phyloP scores from a whole-genome alignment of 768 basidiomycete genomes.

The Agrocybe praecox region DNA sequence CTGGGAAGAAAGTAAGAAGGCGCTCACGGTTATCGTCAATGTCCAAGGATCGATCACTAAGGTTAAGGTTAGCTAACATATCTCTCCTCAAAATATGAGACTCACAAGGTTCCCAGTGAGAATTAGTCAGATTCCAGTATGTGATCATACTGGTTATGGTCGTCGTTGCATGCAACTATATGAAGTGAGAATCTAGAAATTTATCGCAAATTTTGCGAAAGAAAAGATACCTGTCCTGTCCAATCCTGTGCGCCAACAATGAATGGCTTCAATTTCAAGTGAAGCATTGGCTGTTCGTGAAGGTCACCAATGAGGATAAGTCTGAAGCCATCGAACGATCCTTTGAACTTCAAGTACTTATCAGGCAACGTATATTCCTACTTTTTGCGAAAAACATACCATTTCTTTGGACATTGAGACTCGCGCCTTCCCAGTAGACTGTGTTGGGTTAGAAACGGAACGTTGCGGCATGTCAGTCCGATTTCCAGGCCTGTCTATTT shows the following conservation, averaged over 20 bases:
- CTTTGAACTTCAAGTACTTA: constrained; percentile 63
- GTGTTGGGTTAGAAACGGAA: constrained; percentile 3
- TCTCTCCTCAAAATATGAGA: background rate
- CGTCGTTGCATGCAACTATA: constrained; percentile 81
- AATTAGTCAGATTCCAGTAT: constrained; percentile 97
- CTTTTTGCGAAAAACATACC: constrained; percentile 41
- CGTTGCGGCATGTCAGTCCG: background rate
- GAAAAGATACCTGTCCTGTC: constrained; percentile 74
- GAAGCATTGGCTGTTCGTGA: constrained; percentile 93
- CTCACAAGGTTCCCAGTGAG: constrained; percentile 94
- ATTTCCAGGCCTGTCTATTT: background rate
- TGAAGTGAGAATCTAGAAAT: background rate
- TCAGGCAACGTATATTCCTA: background rate
- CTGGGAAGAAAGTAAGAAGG: background rate
- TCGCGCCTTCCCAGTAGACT: constrained; percentile 39
- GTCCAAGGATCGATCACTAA: constrained; percentile 96
- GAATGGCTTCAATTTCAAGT: constrained; percentile 87
- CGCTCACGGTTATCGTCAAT: constrained; percentile 67
- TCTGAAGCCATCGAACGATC: constrained; percentile 88
- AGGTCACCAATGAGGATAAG: constrained; percentile 93
- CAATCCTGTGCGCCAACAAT: constrained; percentile 85
- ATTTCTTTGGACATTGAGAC: constrained; percentile 76
- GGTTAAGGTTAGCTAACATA: constrained; percentile 2
- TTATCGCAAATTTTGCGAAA: background rate
- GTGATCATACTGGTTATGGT: constrained; percentile 82